Evolutionary conservation across 1,284 basidiomycete species (phyloP).

Genomic region (Somion occarium): DNA sequence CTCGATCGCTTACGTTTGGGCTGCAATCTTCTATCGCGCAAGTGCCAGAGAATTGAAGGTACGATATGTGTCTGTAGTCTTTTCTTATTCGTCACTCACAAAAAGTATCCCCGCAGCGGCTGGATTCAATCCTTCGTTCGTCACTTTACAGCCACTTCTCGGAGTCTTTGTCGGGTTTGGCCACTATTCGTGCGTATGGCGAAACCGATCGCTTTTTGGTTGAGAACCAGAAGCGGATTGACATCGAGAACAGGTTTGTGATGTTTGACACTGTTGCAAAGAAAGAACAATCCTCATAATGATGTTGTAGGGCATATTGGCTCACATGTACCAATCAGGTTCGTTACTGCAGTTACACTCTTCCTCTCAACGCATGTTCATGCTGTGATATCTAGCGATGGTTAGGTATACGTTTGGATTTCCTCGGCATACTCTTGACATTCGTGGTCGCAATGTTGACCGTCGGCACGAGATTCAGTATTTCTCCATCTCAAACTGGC

Average conservation of each 20-base stretch:
- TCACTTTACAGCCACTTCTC: conserved; percentile 78
- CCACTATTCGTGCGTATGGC: conserved; percentile 75
- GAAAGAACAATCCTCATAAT: background rate
- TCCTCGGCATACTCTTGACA: conserved; percentile 74
- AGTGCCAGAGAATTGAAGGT: conserved; percentile 85
- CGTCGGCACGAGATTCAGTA: conserved; percentile 66
- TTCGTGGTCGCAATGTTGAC: conserved; percentile 79
- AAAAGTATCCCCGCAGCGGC: conserved; percentile 73
- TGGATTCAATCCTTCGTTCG: conserved; percentile 70
- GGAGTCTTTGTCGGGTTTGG: conserved; percentile 72
- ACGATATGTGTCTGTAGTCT: conserved; percentile 13
- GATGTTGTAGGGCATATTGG: conserved; percentile 68
- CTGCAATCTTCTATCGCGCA: conserved; percentile 80
- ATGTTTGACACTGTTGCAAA: background rate
- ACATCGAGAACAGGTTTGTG: conserved; percentile 76
- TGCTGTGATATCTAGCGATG: conserved; percentile 54
- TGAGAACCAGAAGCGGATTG: conserved; percentile 76
- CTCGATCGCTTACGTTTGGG: conserved; percentile 53
- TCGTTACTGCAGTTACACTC: conserved; percentile 8
- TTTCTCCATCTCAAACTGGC: conserved; percentile 78
- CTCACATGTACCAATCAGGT: conserved; percentile 78
- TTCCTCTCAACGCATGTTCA: background rate
- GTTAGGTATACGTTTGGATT: conserved; percentile 86
- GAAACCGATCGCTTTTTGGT: conserved; percentile 60
- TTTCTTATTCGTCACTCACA: conserved; percentile 60